These are phyloP conservation scores for Amauroascus niger DNA, from an alignment of 2,329 filamentous ascomycete species.

Conservation along the genomic window DNA sequence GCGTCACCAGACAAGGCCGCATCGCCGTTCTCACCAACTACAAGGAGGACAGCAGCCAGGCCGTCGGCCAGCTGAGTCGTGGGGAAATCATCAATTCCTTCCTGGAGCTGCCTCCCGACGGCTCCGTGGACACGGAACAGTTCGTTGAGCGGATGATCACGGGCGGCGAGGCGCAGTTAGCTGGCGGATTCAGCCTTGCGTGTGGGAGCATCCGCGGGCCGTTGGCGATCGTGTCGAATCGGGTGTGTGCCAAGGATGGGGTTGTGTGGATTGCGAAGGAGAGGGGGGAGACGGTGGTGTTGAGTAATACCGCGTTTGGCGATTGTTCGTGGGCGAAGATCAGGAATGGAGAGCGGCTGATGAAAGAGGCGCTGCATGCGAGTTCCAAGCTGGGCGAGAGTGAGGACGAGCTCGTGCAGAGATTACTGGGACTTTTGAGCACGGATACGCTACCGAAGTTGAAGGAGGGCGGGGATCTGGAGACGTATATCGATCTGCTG, in stretches of 20 bases:
- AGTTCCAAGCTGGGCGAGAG: constrained; percentile 36
- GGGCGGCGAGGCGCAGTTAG: constrained; percentile 42
- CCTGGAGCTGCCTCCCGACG: constrained; percentile 39
- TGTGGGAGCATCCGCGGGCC: constrained; percentile 48
- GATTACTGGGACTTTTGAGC: constrained; percentile 45
- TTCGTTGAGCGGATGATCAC: constrained; percentile 49
- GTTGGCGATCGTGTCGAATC: constrained; percentile 54
- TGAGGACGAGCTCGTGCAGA: constrained; percentile 43
- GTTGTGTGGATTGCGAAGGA: constrained; percentile 44
- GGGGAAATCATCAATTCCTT: constrained; percentile 54
- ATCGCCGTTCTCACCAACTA: constrained; percentile 57
- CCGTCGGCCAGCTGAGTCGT: constrained; percentile 43
- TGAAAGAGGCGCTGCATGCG: constrained; percentile 41
- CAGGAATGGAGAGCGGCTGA: constrained; percentile 45
- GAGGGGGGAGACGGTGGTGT: constrained; percentile 45
- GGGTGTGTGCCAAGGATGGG: constrained; percentile 44
- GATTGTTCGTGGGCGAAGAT: constrained; percentile 56
- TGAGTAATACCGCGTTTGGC: constrained; percentile 53
- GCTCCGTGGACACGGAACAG: constrained; percentile 36
- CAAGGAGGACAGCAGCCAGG: constrained; percentile 43
- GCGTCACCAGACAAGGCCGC: constrained; percentile 51
- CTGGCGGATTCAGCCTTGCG: constrained; percentile 54
- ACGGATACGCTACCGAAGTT: constrained; percentile 47
- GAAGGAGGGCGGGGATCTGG: constrained; percentile 41
- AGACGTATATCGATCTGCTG: constrained; percentile 48